Evolutionary conservation across 305 asterid species (phyloP).

Genomic region (Fraxinus xanthoxyloides): DNA sequence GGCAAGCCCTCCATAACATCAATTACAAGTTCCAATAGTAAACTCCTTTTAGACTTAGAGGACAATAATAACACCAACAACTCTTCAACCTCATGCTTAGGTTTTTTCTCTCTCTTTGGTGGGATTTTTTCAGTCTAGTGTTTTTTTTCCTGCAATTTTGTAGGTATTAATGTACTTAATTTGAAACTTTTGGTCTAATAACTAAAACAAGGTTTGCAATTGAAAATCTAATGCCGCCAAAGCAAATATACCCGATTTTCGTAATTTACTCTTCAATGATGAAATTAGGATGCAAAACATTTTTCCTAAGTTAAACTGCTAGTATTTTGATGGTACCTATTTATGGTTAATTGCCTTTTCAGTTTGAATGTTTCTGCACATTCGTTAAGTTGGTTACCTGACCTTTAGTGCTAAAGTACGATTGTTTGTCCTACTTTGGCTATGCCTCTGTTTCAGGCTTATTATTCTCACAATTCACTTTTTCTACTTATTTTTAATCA

Average conservation of each 20-base stretch:
- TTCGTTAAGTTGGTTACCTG: too few species aligned
- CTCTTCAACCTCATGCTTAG: conserved; percentile 29
- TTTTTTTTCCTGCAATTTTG: neutral
- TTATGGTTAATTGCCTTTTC: too few species aligned
- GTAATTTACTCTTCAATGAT: too few species aligned
- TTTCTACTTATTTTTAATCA: too few species aligned
- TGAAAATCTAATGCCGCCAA: too few species aligned
- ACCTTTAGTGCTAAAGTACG: too few species aligned
- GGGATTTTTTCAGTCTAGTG: neutral
- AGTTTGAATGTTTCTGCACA: too few species aligned
- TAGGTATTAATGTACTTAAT: neutral
- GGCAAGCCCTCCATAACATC: too few species aligned
- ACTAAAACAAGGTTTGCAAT: neutral
- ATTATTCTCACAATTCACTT: too few species aligned
- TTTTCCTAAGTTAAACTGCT: neutral
- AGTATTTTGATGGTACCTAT: too few species aligned
- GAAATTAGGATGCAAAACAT: neutral
- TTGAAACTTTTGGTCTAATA: neutral
- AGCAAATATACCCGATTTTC: neutral
- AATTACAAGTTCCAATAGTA: conserved; percentile 20
- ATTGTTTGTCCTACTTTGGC: too few species aligned
- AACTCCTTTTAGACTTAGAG: conserved; percentile 44
- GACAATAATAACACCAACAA: conserved; percentile 15
- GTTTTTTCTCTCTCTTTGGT: neutral
- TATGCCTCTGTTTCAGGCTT: too few species aligned